Percentiles rank a stretch among this genome's conserved stretches.
Evolutionary conservation across 257 asterid species (phyloP).

Genomic region (Cinchona pubescens): DNA sequence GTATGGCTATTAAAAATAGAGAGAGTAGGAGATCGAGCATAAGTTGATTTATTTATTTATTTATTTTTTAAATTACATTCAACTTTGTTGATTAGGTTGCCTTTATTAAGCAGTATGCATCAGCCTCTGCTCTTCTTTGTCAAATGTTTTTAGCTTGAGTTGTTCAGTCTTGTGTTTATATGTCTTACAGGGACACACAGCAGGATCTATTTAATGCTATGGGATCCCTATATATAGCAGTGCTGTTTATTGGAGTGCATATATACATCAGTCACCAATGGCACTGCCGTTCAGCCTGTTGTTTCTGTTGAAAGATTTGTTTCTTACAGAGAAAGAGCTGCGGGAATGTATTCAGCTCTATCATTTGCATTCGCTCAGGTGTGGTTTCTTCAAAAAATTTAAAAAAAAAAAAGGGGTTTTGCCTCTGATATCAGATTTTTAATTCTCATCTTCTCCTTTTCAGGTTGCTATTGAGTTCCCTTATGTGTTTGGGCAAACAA

Average conservation of each 20-base stretch:
- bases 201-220: slow-evolving; percentile 91
- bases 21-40: not conserved
- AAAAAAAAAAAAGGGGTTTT: no score
- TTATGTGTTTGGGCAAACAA: slow-evolving; percentile 62
- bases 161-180: slow-evolving; percentile 11
- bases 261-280: no score
- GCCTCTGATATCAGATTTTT: not conserved
- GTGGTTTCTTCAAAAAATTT: not conserved
- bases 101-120: not conserved
- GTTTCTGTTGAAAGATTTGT: slow-evolving; percentile 94
- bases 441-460: slow-evolving; percentile 8
- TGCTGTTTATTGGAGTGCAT: slow-evolving; percentile 75
- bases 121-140: not conserved
- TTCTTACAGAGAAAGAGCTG: slow-evolving; percentile 91
- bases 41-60: not conserved
- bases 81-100: not conserved
- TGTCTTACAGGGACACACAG: slow-evolving; percentile 63
- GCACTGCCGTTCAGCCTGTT: slow-evolving; percentile 91
- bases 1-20: not conserved
- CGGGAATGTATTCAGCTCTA: slow-evolving; percentile 91
- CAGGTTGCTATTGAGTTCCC: slow-evolving; percentile 94
- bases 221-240: slow-evolving; percentile 92
- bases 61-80: not conserved
- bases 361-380: slow-evolving; percentile 95
- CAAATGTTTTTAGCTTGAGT: not conserved